Percentiles rank a stretch among this genome's conserved stretches.
phyloP scores from a whole-genome alignment of 2,329 filamentous ascomycete genomes.

The Pestalotiopsis sp. region DNA sequence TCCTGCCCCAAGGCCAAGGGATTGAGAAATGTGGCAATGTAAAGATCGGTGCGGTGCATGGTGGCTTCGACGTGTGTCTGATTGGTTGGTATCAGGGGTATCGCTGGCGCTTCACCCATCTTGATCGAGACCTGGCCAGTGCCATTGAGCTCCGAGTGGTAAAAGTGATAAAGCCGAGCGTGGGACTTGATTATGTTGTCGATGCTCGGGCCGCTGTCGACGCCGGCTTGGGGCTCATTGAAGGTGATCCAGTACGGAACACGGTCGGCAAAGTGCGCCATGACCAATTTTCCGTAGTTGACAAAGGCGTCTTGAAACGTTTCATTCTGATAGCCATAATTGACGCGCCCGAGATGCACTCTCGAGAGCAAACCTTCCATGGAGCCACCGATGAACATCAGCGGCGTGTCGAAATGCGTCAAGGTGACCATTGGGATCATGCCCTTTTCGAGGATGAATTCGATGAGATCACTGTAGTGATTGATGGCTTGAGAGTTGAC shows the following conservation, averaged over 20 bases:
- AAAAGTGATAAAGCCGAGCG: background rate
- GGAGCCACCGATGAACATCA: too few species aligned
- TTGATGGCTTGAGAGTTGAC: background rate
- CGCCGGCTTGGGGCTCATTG: background rate
- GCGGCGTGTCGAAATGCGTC: too few species aligned
- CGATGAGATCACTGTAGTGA: background rate
- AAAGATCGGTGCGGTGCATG: background rate
- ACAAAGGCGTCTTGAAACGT: too few species aligned
- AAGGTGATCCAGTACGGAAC: background rate
- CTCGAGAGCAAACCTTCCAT: too few species aligned
- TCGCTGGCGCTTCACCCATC: background rate
- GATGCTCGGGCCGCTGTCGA: background rate
- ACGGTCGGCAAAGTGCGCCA: background rate
- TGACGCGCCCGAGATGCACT: too few species aligned
- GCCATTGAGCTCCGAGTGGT: background rate
- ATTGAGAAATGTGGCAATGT: background rate
- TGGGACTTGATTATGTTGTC: background rate
- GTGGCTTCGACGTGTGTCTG: background rate
- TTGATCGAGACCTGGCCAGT: background rate
- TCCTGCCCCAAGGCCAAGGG: background rate
- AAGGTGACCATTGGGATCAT: too few species aligned
- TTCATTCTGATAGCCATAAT: too few species aligned
- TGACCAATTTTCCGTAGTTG: background rate
- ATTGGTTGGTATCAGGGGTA: background rate
- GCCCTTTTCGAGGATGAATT: too few species aligned